Evolutionary conservation across 1,284 basidiomycete genomes (phyloP).

Genomic region (Malassezia psittaci): DNA sequence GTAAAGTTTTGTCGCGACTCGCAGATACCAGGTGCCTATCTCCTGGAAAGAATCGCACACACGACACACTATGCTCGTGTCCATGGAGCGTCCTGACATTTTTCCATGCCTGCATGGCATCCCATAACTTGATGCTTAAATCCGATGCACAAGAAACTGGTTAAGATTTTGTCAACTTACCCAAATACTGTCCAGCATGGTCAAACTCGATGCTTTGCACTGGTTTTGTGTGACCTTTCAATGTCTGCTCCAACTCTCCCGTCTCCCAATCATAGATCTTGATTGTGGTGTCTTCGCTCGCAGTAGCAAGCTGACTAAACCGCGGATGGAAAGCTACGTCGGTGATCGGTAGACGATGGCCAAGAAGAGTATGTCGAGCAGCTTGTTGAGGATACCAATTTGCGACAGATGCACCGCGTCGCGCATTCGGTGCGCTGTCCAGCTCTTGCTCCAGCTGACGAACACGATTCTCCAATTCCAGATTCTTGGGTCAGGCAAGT

Average conservation of each 20-base stretch:
- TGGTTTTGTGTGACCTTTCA: constrained; percentile 83
- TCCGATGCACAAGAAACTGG: constrained; percentile 79
- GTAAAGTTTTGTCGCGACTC: constrained; percentile 73
- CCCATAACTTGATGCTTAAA: constrained; percentile 83
- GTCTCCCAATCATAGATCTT: constrained; percentile 96
- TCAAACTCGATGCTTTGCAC: constrained; percentile 81
- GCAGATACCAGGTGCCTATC: constrained; percentile 73
- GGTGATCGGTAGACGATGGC: constrained; percentile 68
- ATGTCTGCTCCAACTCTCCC: constrained; percentile 77
- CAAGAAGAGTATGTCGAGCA: constrained; percentile 65
- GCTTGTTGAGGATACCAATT: constrained; percentile 77
- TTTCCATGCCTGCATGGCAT: constrained; percentile 75
- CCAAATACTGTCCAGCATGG: constrained; percentile 66
- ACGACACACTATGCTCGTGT: constrained; percentile 80
- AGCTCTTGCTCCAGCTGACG: constrained; percentile 68
- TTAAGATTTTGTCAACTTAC: constrained; percentile 50
- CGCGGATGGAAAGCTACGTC: constrained; percentile 74
- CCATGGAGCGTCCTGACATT: constrained; percentile 75
- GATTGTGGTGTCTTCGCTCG: constrained; percentile 74
- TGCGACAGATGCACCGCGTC: constrained; percentile 58
- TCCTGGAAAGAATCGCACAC: constrained; percentile 70
- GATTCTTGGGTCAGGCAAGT: constrained; percentile 20
- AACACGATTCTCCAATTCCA: constrained; percentile 67
- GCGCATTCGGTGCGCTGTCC: constrained; percentile 54
- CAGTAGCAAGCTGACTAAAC: constrained; percentile 70